A percentile compares a stretch with the other conserved stretches of the same genome.
phyloP scores from a whole-genome alignment of 768 basidiomycete genomes.

The Kwoniella pini region DNA sequence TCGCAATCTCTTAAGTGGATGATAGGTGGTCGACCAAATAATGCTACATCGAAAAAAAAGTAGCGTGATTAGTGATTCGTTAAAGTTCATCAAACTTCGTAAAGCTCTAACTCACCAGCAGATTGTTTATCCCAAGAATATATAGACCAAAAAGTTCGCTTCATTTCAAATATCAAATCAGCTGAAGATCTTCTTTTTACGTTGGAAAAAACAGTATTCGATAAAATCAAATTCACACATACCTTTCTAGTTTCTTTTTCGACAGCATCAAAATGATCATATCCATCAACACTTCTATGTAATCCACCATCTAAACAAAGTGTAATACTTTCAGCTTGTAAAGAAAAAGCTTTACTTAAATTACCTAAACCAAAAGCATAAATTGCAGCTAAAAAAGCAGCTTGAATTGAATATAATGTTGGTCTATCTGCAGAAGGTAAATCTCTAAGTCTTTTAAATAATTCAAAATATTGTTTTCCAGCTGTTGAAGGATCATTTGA shows the following conservation, averaged over 20 bases:
- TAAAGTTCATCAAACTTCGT: no score
- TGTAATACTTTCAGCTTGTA: conserved; percentile 83
- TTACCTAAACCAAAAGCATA: conserved; percentile 89
- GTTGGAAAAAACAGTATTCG: no score
- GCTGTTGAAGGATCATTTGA: conserved; percentile 81
- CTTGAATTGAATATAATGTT: conserved; percentile 87
- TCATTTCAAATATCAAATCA: neutral
- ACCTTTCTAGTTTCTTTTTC: conserved; percentile 85
- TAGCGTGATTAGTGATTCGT: neutral
- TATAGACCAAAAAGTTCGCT: conserved; percentile 91
- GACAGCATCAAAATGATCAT: conserved; percentile 74
- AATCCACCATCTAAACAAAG: conserved; percentile 85
- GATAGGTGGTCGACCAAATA: conserved; percentile 82
- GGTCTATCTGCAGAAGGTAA: conserved; percentile 84
- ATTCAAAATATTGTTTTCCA: conserved; percentile 87
- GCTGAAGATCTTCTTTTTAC: no score
- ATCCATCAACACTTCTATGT: conserved; percentile 78
- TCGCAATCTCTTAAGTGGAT: conserved; percentile 86
- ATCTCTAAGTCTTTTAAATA: conserved; percentile 82
- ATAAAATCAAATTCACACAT: conserved; percentile 11
- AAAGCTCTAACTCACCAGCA: conserved; percentile 61
- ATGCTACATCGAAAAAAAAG: conserved; percentile 20
- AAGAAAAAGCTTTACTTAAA: conserved; percentile 78
- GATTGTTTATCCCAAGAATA: conserved; percentile 97
- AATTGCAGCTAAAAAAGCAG: conserved; percentile 85